Evolutionary conservation across 768 basidiomycete species (phyloP).

Genomic region (Coprinellus aureogranulatus): DNA sequence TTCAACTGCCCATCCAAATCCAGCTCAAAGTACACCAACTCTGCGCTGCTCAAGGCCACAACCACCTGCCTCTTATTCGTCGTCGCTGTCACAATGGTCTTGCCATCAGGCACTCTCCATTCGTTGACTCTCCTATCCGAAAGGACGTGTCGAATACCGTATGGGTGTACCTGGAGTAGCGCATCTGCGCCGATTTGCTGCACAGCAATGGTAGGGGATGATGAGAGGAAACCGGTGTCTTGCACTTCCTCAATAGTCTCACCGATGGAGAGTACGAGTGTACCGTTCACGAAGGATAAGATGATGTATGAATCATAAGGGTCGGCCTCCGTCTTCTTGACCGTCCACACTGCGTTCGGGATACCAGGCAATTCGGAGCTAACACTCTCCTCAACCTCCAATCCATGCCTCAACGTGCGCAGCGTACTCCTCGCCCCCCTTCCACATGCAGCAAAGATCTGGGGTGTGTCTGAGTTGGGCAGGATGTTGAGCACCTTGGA

Average conservation of each 20-base stretch:
- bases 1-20: conserved; percentile 95
- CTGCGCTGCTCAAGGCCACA: conserved; percentile 91
- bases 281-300: conserved; percentile 97
- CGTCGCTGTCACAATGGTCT: conserved; percentile 87
- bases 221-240: conserved; percentile 97
- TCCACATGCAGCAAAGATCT: conserved; percentile 93
- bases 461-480: conserved; percentile 90
- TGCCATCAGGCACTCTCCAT: conserved; percentile 86
- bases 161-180: conserved; percentile 95
- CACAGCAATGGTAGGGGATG: conserved; percentile 93
- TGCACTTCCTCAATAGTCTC: conserved; percentile 99
- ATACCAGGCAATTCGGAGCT: conserved; percentile 96
- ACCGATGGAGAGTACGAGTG: conserved; percentile 93
- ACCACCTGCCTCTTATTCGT: conserved; percentile 98
- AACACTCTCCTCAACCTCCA: conserved; percentile 93
- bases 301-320: conserved; percentile 96
- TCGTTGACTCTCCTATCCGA: conserved; percentile 91
- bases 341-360: conserved; percentile 98
- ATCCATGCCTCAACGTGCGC: conserved; percentile 85
- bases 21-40: conserved; percentile 96
- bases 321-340: conserved; percentile 86
- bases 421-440: conserved; percentile 86
- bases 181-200: conserved; percentile 96
- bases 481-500: conserved; percentile 89
- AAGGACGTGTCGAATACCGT: conserved; percentile 93